phyloP scores from a whole-genome alignment of 192 early-diverging fungal species.

The Umbelopsis isabellina region DNA sequence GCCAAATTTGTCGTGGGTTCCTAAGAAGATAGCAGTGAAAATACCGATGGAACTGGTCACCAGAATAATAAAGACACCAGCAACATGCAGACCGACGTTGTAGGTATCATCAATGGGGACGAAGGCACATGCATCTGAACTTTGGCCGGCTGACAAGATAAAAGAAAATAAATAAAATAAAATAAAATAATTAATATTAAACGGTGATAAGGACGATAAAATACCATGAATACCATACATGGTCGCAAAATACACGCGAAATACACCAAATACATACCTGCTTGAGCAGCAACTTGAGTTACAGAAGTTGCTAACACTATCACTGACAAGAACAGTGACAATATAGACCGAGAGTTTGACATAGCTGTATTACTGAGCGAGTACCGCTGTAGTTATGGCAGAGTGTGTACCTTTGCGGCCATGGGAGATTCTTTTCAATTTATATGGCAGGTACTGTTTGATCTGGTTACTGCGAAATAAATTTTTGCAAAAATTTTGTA shows the following conservation, averaged over 20 bases:
- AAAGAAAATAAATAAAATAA: neutral
- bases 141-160: neutral
- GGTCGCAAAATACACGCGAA: too few relatives aligned
- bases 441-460: neutral
- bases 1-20: neutral
- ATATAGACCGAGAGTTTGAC: neutral
- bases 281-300: slow-evolving; percentile 16
- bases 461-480: too few relatives aligned
- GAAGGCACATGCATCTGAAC: slow-evolving; percentile 3
- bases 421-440: slow-evolving; percentile 1
- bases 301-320: neutral
- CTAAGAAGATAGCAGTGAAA: slow-evolving; percentile 5
- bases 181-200: too few relatives aligned
- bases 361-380: neutral
- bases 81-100: slow-evolving; percentile 20
- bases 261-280: neutral
- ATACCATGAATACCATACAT: too few relatives aligned
- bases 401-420: slow-evolving; percentile 16
- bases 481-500: too few relatives aligned
- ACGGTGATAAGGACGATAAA: too few relatives aligned
- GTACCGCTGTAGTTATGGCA: slow-evolving; percentile 1
- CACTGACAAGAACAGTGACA: neutral
- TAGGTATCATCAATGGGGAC: slow-evolving; percentile 1
- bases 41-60: slow-evolving; percentile 1
- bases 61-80: slow-evolving; percentile 20